These are phyloP conservation scores for Yarrowia osloensis DNA, from an alignment of 805 yeast genomes.

Conservation along the genomic window DNA sequence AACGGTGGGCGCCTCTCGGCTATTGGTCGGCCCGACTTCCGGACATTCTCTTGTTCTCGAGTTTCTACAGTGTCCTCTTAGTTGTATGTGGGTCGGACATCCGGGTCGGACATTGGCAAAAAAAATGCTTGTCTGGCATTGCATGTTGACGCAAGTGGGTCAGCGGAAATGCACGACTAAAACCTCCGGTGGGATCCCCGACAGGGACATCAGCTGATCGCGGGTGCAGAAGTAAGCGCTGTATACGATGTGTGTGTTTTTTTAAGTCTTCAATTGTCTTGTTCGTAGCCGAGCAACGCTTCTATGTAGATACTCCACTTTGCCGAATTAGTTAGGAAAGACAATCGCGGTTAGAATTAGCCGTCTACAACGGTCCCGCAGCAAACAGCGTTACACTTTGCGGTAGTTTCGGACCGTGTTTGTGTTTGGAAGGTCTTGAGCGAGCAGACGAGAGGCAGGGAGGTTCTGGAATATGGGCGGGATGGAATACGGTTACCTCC, in stretches of 20 bases:
- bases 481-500: background rate
- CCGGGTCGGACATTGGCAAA: constrained; percentile 4
- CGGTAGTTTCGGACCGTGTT: background rate
- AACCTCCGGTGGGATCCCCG: background rate
- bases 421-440: background rate
- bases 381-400: constrained; percentile 4
- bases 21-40: background rate
- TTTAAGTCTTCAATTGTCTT: too few species aligned
- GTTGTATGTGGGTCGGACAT: background rate
- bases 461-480: background rate
- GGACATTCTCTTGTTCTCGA: background rate
- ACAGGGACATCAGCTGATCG: background rate
- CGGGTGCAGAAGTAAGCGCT: too few species aligned
- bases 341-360: background rate
- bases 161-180: constrained; percentile 1
- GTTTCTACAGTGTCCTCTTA: background rate
- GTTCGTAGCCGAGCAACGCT: background rate
- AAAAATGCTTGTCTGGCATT: background rate
- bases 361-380: background rate
- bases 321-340: background rate
- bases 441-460: background rate
- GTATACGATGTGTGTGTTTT: too few species aligned
- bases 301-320: background rate
- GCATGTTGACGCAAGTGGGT: background rate
- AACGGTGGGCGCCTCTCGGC: background rate